These are phyloP conservation scores for Pascua guehoae DNA, from an alignment of 1,284 basidiomycete species.

Conservation along the genomic window DNA sequence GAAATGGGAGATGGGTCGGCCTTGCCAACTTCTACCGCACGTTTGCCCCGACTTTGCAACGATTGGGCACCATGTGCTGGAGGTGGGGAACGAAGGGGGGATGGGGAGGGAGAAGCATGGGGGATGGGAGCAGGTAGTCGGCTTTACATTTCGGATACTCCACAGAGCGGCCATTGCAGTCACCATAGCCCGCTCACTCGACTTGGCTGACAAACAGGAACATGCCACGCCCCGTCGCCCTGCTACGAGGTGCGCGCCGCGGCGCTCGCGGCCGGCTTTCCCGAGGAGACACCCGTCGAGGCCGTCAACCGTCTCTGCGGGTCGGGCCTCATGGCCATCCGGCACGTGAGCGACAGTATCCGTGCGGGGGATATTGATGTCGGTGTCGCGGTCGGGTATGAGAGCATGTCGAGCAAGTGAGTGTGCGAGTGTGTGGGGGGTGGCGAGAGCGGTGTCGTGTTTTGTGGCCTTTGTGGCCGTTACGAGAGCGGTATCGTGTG, in stretches of 20 bases:
- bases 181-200: no score
- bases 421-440: constrained; percentile 57
- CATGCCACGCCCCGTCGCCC: constrained; percentile 20
- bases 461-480: no score
- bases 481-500: no score
- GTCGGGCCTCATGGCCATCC: constrained; percentile 67
- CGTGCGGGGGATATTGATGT: constrained; percentile 62
- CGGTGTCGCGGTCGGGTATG: constrained; percentile 74
- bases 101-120: no score
- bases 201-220: neutral
- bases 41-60: no score
- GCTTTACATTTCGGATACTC: no score
- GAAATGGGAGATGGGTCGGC: no score
- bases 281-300: constrained; percentile 63
- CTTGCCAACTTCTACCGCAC: no score
- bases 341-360: constrained; percentile 69
- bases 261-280: constrained; percentile 20
- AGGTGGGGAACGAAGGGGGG: no score
- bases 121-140: no score
- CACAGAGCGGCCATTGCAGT: no score
- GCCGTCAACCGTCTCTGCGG: constrained; percentile 80
- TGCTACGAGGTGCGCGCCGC: constrained; percentile 21
- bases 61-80: no score
- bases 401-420: constrained; percentile 66
- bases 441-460: neutral